These are phyloP conservation scores for Pythium aquatile DNA, from an alignment of 352 stramenopile species.

Conservation along the genomic window DNA sequence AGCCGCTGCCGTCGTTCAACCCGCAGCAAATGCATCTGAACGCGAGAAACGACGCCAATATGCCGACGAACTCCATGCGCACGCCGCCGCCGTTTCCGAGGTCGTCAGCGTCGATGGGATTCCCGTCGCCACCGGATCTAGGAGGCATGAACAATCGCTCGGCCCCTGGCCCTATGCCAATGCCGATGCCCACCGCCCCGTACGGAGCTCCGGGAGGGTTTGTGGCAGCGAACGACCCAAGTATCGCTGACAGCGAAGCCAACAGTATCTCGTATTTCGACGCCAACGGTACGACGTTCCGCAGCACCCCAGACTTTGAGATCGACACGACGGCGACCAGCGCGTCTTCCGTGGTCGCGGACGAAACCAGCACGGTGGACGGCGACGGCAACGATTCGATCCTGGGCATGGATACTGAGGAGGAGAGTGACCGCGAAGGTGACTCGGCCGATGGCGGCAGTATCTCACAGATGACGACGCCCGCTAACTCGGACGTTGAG, in stretches of 20 bases:
- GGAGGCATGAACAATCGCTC: conserved; percentile 1
- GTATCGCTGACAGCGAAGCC: conserved; percentile 32
- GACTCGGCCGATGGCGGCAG: conserved; percentile 28
- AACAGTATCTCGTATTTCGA: conserved; percentile 68
- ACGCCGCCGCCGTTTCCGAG: conserved; percentile 17
- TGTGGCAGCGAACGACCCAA: conserved; percentile 59
- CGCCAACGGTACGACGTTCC: conserved; percentile 62
- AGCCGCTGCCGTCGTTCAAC: conserved; percentile 5
- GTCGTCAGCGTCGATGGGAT: conserved; percentile 28
- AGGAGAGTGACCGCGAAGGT: conserved; percentile 32
- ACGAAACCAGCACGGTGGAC: conserved; percentile 21
- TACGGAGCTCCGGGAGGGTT: conserved; percentile 31
- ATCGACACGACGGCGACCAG: conserved; percentile 39
- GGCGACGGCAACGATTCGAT: conserved; percentile 26
- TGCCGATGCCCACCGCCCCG: conserved; percentile 1
- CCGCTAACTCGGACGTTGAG: conserved; percentile 63
- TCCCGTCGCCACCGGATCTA: conserved; percentile 27
- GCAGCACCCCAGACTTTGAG: conserved; percentile 40
- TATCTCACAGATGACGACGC: conserved; percentile 69
- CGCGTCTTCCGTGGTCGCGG: conserved; percentile 8
- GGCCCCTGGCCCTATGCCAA: not conserved
- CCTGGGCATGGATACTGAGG: conserved; percentile 62
- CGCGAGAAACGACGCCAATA: not conserved
- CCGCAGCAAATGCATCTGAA: conserved; percentile 8
- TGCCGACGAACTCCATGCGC: not conserved